Evolutionary conservation across 768 basidiomycete genomes (phyloP), one percentile per base, ranked within the genome.

Genomic region (Leccinum variicolor): DNA sequence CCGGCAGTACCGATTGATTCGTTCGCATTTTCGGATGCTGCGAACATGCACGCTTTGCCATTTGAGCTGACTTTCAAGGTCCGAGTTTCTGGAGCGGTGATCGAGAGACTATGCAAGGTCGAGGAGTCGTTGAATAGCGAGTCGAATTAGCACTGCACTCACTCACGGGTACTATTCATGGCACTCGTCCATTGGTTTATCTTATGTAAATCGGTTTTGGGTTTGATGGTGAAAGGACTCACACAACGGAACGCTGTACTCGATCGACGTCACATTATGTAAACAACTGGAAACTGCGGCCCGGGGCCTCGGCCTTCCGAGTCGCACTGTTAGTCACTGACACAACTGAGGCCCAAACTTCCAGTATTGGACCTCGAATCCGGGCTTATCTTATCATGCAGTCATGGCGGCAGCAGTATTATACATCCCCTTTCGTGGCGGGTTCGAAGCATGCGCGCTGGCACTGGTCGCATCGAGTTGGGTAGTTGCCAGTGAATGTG

Each of bases 1-100:
- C 76, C 80, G 0, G 62, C 67, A 2, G 67, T 73, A 3, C 83
- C 84, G 0, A 85, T 89, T 54, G 82, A 90, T 66, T 76, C 79
- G 6, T 69, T 81, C 33, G 84, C 78, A 0, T 86, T 89, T 65
- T 81, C 81, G 0, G 81, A 65, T 10, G 43, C 59, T 4, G 57
- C 41, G 23, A 65, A 53, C 11, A 47, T 56, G 11, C 56, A 59
- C 2, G 52, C 55, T 1, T 11, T 55, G n/a, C 55, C 60, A 0
- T 62, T 65, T 28, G 50, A 51, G 14, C 5, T 62, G 36, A 21
- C 57, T 34, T 65, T 65, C 23, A 48, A 64, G 23, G 4, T 48
- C 6, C 64, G 64, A 5, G 5, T 54, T 2, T 19, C 49, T 14
- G 41, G 10, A 28, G 49, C 25, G 10, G 52, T 48, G 15, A 54